Base-by-base conservation (phyloP, 1,284 basidiomycete genomes). In the Trichosporon sp. region DNA sequence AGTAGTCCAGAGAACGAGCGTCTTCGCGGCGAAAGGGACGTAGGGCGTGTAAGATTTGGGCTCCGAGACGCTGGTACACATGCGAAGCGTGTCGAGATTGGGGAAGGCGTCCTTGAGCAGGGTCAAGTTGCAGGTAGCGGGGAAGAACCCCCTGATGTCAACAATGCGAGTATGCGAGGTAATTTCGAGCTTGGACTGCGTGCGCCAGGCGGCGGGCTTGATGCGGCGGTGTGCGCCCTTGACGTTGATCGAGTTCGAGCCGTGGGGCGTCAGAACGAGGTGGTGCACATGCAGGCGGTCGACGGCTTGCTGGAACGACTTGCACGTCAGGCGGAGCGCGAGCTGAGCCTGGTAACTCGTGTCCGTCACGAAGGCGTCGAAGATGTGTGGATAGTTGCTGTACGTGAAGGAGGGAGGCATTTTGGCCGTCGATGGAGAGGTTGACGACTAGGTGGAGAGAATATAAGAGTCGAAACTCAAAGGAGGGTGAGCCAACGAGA, bases 101-200 rank as follows among this genome's bases (percentile, higher is more conserved):
- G 54, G 54, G 21, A 59, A 59, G 54, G 54, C 54, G 10, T 32
- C 31, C 54, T 59, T 59, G 11, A 59, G 26, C 54, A 59, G 26
- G 10, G 54, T 59, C 54, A 59, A 8, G 54, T 59, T 14, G 26
- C 54, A 59, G 2, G 54, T 32, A 3, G 54, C 11, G 11, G 54
- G 54, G 12, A 59, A 32, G 54, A 31, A 31, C 4, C 59, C 59
- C 6, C 59, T 32, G 59, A 63, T 37, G 32, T 63, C 59, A 5
- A 63, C 14, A 2, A 63, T 32, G 32, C 59, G 59, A 5, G 59
- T 63, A 31, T 63, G 59, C 14, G 14, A 11, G 32, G 59, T 63
- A 16, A 63, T 14, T 10, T 37, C 21, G 32, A 37, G 16, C 59
- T 19, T n/a, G 31, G 59, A 32, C 12, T 63, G 5, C 31, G 6